Base-by-base conservation (phyloP, 2,329 filamentous ascomycete genomes). In the Pseudocercospora crystallina region DNA sequence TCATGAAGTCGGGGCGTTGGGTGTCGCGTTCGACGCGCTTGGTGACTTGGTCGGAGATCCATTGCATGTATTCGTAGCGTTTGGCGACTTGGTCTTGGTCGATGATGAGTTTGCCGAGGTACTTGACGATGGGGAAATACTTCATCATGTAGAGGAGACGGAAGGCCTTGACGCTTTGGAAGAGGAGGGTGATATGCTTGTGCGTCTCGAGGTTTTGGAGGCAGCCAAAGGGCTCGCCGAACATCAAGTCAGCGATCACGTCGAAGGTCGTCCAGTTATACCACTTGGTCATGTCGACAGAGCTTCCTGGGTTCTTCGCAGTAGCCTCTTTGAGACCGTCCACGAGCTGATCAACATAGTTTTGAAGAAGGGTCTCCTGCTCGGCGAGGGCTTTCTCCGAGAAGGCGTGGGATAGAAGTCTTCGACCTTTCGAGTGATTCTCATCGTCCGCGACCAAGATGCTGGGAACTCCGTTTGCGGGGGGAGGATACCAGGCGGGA, bases 1-100 rank as follows among this genome's bases (percentile, higher is more conserved):
- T 75, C 65, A 82, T 76, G 17, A 75, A 71, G 3, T 85, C 76
- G 13, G 56, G 60, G 33, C 63, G 56, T 43, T 63, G 53, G 42
- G 58, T 68, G 13, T 65, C 67, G 39, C 37, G 58, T 44, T 55
- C 63, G 50, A 61, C 61, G 48, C 62, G 61, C 43, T 57, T 54
- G 8, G 63, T 45, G 11, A 63, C 59, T 33, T 65, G 65, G 1
- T 30, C 47, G 9, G 56, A 50, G n/a, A 65, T 47, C 49, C 61
- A 63, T 15, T 52, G 41, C 32, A 39, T 59, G 45, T 55, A 65
- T 8, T 65, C 59, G 4, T 33, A n/a, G 2, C 65, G 59, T 9
- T 51, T 54, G 20, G 43, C 20, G 9, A 66, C 48, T 8, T 53
- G 14, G 2, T 53, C 33, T 20, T 52, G 33, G 49, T 62, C 51